Evolutionary conservation across 1,284 basidiomycete genomes (phyloP).

Genomic region (Sphagnurus paluster): DNA sequence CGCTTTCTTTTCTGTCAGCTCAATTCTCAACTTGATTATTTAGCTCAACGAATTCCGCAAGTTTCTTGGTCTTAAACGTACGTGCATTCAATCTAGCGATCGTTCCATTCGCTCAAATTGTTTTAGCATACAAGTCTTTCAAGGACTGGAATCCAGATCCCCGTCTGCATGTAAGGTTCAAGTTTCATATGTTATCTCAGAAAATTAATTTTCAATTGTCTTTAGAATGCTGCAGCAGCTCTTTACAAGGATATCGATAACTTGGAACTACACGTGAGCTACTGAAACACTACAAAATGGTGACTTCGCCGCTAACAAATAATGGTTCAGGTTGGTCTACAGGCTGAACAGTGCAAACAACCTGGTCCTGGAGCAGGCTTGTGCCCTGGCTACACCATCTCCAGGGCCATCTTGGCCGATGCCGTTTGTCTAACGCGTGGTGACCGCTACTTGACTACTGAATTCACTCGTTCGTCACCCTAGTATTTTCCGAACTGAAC

Average conservation of each 20-base stretch:
- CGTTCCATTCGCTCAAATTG: background rate
- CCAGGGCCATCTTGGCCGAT: slow-evolving; percentile 81
- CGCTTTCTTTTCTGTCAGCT: background rate
- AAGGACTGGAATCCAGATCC: slow-evolving; percentile 78
- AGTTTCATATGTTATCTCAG: slow-evolving; percentile 20
- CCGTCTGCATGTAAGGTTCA: slow-evolving; percentile 53
- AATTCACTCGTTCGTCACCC: slow-evolving; percentile 61
- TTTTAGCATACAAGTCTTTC: slow-evolving; percentile 61
- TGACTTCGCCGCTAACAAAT: too few species aligned
- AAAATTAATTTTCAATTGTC: background rate
- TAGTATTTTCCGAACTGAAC: background rate
- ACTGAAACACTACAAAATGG: too few species aligned
- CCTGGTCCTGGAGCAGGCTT: slow-evolving; percentile 77
- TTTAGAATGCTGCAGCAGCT: slow-evolving; percentile 59
- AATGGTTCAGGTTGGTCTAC: slow-evolving; percentile 56
- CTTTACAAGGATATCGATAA: slow-evolving; percentile 78
- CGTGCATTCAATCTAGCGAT: slow-evolving; percentile 9
- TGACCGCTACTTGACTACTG: slow-evolving; percentile 79
- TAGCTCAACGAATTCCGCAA: slow-evolving; percentile 54
- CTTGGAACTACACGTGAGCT: slow-evolving; percentile 68
- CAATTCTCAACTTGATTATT: slow-evolving; percentile 3
- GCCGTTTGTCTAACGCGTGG: slow-evolving; percentile 74
- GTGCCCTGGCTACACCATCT: slow-evolving; percentile 87
- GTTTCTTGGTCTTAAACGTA: slow-evolving; percentile 45
- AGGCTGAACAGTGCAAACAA: slow-evolving; percentile 74